phyloP scores from a whole-genome alignment of 2,329 filamentous ascomycete genomes.

The Podosphaera xanthii region DNA sequence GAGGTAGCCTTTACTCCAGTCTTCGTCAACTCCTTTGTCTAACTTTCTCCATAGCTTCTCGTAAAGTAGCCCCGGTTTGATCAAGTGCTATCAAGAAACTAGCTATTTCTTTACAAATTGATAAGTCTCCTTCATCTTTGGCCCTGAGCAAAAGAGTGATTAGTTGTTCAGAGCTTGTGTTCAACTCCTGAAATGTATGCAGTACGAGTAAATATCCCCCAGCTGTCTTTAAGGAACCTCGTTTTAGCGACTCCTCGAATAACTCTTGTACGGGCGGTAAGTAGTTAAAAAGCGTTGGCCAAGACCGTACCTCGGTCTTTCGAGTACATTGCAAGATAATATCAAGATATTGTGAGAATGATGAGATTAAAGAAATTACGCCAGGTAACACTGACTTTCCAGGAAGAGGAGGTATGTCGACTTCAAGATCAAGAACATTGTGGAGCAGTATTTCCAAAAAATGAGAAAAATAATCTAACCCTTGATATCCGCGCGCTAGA shows the following conservation, averaged over 20 bases:
- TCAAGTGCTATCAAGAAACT: constrained; percentile 90
- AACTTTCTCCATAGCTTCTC: constrained; percentile 44
- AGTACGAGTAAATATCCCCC: constrained; percentile 90
- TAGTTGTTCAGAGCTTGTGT: constrained; percentile 49
- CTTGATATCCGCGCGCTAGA: constrained; percentile 64
- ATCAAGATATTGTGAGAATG: constrained; percentile 70
- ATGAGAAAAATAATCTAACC: constrained; percentile 79
- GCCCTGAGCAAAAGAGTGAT: constrained; percentile 62
- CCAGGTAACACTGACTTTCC: constrained; percentile 41
- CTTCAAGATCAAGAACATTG: constrained; percentile 82
- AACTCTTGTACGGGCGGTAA: constrained; percentile 75
- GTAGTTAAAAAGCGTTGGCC: constrained; percentile 81
- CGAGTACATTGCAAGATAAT: constrained; percentile 92
- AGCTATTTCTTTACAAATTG: constrained; percentile 82
- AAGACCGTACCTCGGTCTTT: constrained; percentile 87
- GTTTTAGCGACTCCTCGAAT: constrained; percentile 75
- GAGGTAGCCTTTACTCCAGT: too few species aligned
- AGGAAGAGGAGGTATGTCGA: constrained; percentile 44
- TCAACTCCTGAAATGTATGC: constrained; percentile 55
- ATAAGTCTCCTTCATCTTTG: constrained; percentile 74
- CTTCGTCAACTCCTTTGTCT: constrained; percentile 6
- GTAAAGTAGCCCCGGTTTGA: constrained; percentile 57
- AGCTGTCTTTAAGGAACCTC: constrained; percentile 77
- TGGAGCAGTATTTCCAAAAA: constrained; percentile 82
- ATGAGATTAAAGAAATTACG: constrained; percentile 41